Conservation (phyloP, 2,329 filamentous ascomycete genomes). For the Trichoderma atrobrunneum region DNA sequence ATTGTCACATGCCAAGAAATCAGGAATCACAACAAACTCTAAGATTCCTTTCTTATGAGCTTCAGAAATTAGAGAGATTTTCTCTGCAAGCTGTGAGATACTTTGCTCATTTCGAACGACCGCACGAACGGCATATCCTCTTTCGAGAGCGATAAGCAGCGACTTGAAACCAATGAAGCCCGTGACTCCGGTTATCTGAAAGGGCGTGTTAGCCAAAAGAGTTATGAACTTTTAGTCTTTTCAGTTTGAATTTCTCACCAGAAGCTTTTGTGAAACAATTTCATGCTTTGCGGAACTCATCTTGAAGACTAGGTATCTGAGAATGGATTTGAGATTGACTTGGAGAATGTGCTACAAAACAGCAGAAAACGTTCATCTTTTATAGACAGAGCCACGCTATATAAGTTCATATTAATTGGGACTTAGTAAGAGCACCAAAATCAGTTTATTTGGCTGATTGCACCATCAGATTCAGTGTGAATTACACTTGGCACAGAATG, state of each 20-base stretch:
- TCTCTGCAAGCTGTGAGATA: background rate
- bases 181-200: slow-evolving; percentile 33
- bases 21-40: slow-evolving; percentile 17
- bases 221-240: background rate
- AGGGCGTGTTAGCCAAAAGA: background rate
- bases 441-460: background rate
- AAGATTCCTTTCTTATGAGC: background rate
- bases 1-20: slow-evolving; percentile 1
- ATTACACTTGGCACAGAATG: background rate
- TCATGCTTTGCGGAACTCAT: background rate
- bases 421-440: background rate
- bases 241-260: background rate
- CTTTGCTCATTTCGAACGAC: slow-evolving; percentile 14
- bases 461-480: background rate
- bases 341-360: background rate
- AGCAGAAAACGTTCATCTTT: background rate
- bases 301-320: background rate
- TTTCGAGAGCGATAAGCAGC: slow-evolving; percentile 1
- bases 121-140: slow-evolving; percentile 12
- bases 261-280: background rate
- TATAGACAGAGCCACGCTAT: background rate
- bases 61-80: background rate
- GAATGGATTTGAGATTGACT: background rate
- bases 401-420: too few relatives aligned
- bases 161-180: slow-evolving; percentile 15